These are phyloP conservation scores for Zizania latifolia DNA, from an alignment of 176 grass and related monocot genomes.

Conservation along the genomic window DNA sequence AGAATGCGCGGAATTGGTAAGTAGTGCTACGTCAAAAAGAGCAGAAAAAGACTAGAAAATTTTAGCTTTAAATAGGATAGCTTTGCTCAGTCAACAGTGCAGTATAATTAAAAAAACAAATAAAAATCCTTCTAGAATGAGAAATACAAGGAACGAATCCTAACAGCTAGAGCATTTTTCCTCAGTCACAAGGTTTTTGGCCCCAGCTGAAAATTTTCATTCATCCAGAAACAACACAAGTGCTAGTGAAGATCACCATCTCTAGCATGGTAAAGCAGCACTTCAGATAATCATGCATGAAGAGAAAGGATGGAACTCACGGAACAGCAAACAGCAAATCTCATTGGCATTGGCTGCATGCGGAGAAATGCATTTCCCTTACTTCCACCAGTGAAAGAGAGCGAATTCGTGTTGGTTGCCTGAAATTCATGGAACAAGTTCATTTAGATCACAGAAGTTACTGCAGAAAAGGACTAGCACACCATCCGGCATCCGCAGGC, in stretches of 20 bases:
- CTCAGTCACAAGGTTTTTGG: not conserved
- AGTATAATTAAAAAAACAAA: not conserved
- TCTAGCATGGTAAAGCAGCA: not conserved
- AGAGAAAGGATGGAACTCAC: constrained; percentile 22
- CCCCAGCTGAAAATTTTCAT: not conserved
- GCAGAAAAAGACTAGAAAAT: not conserved
- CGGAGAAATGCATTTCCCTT: constrained; percentile 33
- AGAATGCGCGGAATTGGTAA: not conserved
- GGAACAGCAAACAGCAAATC: constrained; percentile 31
- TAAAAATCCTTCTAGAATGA: not conserved
- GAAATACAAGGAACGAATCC: not conserved
- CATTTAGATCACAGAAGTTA: not conserved
- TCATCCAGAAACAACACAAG: not conserved
- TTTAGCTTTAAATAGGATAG: not conserved
- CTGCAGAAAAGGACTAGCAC: not conserved
- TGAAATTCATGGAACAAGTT: not conserved
- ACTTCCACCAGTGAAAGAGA: constrained; percentile 24
- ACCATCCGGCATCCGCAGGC: not conserved
- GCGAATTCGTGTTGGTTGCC: constrained; percentile 29
- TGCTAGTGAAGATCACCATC: not conserved
- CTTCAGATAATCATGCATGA: not conserved
- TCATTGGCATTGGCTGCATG: constrained; percentile 27
- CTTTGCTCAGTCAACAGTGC: not conserved
- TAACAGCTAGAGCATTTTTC: not conserved
- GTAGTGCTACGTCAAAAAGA: not conserved